These are phyloP conservation scores for Wallacemonas collosoma DNA, from an alignment of 208 protist species.

Conservation along the genomic window DNA sequence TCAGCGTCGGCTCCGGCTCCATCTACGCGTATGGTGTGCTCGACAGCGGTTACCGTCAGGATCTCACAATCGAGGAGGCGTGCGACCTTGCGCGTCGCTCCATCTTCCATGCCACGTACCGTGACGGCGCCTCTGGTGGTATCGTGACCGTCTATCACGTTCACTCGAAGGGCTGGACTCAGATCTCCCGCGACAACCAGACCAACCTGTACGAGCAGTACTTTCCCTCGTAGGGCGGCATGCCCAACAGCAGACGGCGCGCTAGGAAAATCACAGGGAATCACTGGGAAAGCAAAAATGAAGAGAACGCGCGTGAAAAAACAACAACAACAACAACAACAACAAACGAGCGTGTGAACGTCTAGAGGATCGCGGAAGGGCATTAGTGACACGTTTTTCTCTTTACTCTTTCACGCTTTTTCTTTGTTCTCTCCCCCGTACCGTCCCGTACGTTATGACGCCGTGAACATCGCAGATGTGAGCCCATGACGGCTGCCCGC, in stretches of 20 bases:
- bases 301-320: too few relatives aligned
- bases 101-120: slow-evolving; percentile 99
- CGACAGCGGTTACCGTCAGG: slow-evolving; percentile 95
- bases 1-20: slow-evolving; percentile 99
- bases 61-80: slow-evolving; percentile 97
- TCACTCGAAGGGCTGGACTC: slow-evolving; percentile 93
- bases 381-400: too few relatives aligned
- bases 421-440: too few relatives aligned
- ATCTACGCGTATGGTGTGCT: slow-evolving; percentile 99
- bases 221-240: slow-evolving; percentile 31
- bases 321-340: too few relatives aligned
- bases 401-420: too few relatives aligned
- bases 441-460: too few relatives aligned
- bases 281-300: too few relatives aligned
- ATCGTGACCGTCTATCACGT: slow-evolving; percentile 97
- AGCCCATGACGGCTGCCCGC: too few relatives aligned
- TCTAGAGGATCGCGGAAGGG: too few relatives aligned
- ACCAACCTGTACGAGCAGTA: slow-evolving; percentile 87
- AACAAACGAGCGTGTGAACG: too few relatives aligned
- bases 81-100: slow-evolving; percentile 97
- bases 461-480: too few relatives aligned
- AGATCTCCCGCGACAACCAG: slow-evolving; percentile 94
- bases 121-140: slow-evolving; percentile 99
- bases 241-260: neutral
- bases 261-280: too few relatives aligned